Percentiles rank a stretch among this genome's conserved stretches.
These are phyloP conservation scores for Trametes coccinea DNA, from an alignment of 768 basidiomycete species.

Conservation along the genomic window DNA sequence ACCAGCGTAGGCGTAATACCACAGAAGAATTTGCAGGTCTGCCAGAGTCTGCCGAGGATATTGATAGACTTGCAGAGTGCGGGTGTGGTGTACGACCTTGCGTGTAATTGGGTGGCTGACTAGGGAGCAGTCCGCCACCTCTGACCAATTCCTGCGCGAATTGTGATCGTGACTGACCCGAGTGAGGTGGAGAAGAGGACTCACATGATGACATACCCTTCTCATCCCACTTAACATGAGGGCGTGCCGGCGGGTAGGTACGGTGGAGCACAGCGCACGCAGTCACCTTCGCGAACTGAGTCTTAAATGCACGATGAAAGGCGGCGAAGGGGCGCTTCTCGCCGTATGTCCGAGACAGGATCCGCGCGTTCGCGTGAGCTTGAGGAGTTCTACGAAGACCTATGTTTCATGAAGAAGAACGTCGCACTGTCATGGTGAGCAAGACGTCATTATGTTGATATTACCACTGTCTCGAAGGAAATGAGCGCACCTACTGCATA, in stretches of 20 bases:
- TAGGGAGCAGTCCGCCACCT: neutral
- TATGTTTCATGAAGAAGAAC: no score
- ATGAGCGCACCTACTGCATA: no score
- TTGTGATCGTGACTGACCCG: conserved; percentile 6
- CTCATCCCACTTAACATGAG: neutral
- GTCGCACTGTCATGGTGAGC: no score
- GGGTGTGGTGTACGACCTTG: neutral
- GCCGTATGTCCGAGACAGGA: conserved; percentile 1
- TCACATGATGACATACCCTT: neutral
- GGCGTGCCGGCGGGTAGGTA: neutral
- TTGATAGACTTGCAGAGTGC: neutral
- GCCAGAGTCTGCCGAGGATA: conserved; percentile 10
- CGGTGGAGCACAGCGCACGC: neutral
- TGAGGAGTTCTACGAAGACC: no score
- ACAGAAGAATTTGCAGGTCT: neutral
- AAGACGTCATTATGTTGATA: no score
- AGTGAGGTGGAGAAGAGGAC: neutral
- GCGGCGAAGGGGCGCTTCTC: neutral
- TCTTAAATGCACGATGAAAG: neutral
- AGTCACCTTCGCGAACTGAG: neutral
- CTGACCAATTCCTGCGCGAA: neutral
- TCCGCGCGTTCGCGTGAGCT: neutral
- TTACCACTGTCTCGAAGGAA: no score
- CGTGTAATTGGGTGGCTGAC: conserved; percentile 9
- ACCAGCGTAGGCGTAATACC: neutral